A percentile compares a stretch with the other conserved stretches of the same genome.
Evolutionary conservation across 345 rosid genomes (phyloP).

Genomic region (Geranium brycei): DNA sequence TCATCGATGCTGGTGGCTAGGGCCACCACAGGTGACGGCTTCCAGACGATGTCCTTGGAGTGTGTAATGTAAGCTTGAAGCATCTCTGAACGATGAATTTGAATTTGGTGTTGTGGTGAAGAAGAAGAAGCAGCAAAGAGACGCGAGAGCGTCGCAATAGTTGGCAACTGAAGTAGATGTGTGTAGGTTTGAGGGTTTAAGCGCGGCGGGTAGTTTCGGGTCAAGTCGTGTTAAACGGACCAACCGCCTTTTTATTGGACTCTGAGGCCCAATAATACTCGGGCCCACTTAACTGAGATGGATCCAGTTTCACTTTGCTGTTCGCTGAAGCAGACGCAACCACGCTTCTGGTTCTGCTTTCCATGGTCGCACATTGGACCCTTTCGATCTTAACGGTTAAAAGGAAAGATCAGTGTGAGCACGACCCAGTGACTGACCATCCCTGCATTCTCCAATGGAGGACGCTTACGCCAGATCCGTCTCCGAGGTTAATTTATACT

Average conservation of each 20-base stretch:
- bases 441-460: constrained; percentile 41
- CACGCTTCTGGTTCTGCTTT: neutral
- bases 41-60: constrained; percentile 55
- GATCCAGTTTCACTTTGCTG: neutral
- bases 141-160: constrained; percentile 51
- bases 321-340: neutral
- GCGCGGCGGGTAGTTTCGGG: constrained; percentile 7
- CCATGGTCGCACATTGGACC: neutral
- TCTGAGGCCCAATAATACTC: neutral
- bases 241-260: neutral
- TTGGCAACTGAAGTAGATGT: neutral
- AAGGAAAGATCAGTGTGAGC: neutral
- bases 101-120: constrained; percentile 3
- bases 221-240: neutral
- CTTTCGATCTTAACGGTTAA: neutral
- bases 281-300: neutral
- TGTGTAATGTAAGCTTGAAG: constrained; percentile 50
- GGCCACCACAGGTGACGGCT: constrained; percentile 78
- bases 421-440: neutral
- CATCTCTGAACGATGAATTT: constrained; percentile 30
- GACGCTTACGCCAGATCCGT: constrained; percentile 94
- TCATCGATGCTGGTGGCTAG: constrained; percentile 67
- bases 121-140: constrained; percentile 1
- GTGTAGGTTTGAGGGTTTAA: constrained; percentile 17
- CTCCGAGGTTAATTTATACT: constrained; percentile 44